Evolutionary conservation across 805 yeast species (phyloP), one percentile per base, ranked within the genome.

Genomic region (Candida odintsovae): DNA sequence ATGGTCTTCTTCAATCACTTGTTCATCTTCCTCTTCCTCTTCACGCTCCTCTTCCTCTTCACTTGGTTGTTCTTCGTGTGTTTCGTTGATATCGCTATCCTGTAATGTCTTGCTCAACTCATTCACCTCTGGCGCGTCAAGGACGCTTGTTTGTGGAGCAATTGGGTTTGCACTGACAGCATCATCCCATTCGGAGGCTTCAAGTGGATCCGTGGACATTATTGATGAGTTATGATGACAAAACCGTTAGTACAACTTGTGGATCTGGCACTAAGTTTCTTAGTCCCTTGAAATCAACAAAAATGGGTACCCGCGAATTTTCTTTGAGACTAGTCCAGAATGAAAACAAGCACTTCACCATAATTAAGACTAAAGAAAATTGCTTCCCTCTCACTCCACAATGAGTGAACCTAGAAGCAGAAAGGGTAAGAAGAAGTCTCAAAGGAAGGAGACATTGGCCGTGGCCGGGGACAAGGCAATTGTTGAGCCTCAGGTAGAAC

Each of bases 141-240:
- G 23, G 36, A 33, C 20, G 20, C 13, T 16, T 29, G 35, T 41
- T 42, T 23, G 42, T 22, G 42, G 36, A 13, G 41, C 23, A 6
- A 38, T n/a, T 2, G 69, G 64, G 33, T 61, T 63, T 2, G 77
- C 63, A 13, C 76, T 61, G 13, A 76, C 61, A 25, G 48, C 76
- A 53, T 80, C 86, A 47, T 75, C 85, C 87, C 86, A 82, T 48
- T 73, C 77, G 2, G 81, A 75, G 6, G 78, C 76, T 10, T 77
- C 72, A 25, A 78, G 65, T 45, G 74, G 78, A 23, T 77, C 81
- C 56, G 50, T 51, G 3, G 50, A 35, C 57, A 53, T 52, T 35
- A 13, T 40, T 18, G 12, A 4, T 20, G 6, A 3, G 25, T 5
- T 5, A 13, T 13, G 31, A n/a, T 28, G 31, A 11, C 31, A 11